Percentiles rank a stretch among this genome's conserved stretches.
These are phyloP conservation scores for Penicillium cosmopolitanum DNA, from an alignment of 495 filamentous ascomycete species.

Conservation along the genomic window DNA sequence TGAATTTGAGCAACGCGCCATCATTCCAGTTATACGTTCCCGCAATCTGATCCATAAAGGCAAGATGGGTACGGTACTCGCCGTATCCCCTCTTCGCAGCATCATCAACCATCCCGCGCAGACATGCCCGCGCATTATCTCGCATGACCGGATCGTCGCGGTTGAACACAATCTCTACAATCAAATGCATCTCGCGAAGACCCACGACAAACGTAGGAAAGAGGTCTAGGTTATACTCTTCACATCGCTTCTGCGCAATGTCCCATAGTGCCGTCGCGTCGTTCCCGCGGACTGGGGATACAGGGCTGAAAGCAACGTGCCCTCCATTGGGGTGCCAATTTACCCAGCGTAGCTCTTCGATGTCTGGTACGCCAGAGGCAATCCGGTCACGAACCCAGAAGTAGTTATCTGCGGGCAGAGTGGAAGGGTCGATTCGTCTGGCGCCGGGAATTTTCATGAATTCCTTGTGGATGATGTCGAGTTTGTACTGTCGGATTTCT, in stretches of 20 bases:
- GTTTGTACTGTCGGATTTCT: constrained; percentile 44
- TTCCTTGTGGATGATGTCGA: constrained; percentile 49
- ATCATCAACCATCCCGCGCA: constrained; percentile 48
- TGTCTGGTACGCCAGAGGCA: constrained; percentile 50
- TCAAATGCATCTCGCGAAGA: constrained; percentile 56
- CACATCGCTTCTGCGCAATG: constrained; percentile 41
- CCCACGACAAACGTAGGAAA: constrained; percentile 57
- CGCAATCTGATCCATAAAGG: constrained; percentile 56
- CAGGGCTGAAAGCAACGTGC: constrained; percentile 59
- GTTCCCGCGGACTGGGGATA: constrained; percentile 50
- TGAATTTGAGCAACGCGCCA: constrained; percentile 55
- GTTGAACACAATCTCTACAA: constrained; percentile 61
- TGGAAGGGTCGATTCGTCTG: constrained; percentile 44
- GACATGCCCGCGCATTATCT: constrained; percentile 41
- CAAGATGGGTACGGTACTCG: constrained; percentile 59
- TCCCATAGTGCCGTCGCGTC: constrained; percentile 52
- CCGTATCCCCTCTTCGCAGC: constrained; percentile 50
- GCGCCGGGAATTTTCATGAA: constrained; percentile 51
- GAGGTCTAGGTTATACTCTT: constrained; percentile 52
- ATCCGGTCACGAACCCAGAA: constrained; percentile 45
- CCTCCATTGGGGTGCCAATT: constrained; percentile 59
- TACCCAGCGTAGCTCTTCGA: constrained; percentile 58
- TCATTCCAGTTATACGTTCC: constrained; percentile 59
- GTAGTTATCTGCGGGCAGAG: constrained; percentile 39
- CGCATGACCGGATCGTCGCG: constrained; percentile 44